These are phyloP conservation scores for Fusarium citri DNA, from an alignment of 2,329 filamentous ascomycete genomes.

Conservation along the genomic window DNA sequence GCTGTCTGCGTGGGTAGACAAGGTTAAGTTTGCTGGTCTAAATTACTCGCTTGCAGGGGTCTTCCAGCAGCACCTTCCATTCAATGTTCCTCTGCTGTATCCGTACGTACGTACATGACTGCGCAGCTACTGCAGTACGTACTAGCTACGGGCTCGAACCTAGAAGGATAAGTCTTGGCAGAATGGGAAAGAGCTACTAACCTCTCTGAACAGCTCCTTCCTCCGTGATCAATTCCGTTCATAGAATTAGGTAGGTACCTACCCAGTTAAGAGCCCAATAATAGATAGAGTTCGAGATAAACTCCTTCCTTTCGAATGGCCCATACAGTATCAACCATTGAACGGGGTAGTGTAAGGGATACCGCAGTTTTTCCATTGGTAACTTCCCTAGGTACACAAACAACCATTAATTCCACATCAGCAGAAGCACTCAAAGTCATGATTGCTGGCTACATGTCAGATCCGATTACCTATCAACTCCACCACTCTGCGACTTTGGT, in stretches of 20 bases:
- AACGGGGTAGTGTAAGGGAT: background rate
- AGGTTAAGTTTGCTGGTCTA: constrained; percentile 28
- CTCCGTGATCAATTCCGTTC: background rate
- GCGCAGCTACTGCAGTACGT: background rate
- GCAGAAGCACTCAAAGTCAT: background rate
- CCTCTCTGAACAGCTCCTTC: background rate
- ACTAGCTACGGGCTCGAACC: background rate
- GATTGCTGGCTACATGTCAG: background rate
- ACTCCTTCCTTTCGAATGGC: constrained; percentile 14
- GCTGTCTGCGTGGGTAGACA: constrained; percentile 4
- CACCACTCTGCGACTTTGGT: constrained; percentile 9
- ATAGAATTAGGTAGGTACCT: background rate
- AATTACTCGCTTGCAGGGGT: constrained; percentile 29
- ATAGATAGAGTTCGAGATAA: constrained; percentile 31
- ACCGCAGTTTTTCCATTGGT: no score
- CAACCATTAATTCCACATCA: background rate
- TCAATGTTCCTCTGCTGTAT: background rate
- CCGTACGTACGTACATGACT: background rate
- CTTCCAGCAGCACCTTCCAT: background rate
- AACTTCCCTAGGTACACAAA: background rate
- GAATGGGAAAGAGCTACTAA: background rate
- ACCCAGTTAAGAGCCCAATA: background rate
- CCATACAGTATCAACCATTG: background rate
- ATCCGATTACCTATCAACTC: constrained; percentile 7
- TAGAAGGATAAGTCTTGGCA: background rate